phyloP scores from a whole-genome alignment of 306 rosid genomes.

The Hylodesmum podocarpum region DNA sequence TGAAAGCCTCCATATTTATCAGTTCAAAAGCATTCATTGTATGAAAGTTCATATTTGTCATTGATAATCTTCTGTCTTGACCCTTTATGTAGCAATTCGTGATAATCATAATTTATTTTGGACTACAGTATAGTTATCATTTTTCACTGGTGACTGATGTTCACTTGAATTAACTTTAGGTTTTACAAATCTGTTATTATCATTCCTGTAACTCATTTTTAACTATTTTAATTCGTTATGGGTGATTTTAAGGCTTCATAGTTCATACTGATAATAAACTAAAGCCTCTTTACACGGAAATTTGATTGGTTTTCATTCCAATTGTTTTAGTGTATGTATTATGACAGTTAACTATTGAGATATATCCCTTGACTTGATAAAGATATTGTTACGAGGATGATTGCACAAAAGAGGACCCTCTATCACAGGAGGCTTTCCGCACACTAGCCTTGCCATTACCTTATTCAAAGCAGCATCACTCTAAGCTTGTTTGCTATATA shows the following conservation, averaged over 20 bases:
- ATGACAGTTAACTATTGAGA: conserved; percentile 6
- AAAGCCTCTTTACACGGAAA: conserved; percentile 5
- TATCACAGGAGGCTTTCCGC: conserved; percentile 86
- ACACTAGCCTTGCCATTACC: conserved; percentile 81
- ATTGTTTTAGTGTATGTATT: conserved; percentile 17
- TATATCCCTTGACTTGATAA: conserved; percentile 60
- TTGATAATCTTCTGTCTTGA: not conserved
- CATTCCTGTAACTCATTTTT: conserved; percentile 10
- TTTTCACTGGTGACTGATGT: conserved; percentile 7
- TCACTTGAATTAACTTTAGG: not conserved
- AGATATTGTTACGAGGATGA: conserved; percentile 95
- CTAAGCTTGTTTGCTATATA: conserved; percentile 97
- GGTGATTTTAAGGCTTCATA: conserved; percentile 18
- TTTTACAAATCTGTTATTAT: not conserved
- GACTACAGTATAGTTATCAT: not conserved
- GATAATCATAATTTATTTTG: conserved; percentile 4
- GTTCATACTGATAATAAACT: not conserved
- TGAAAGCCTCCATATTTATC: not conserved
- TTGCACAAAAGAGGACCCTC: conserved; percentile 97
- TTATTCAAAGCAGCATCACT: conserved; percentile 89
- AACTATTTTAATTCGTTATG: not conserved
- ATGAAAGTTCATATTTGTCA: not conserved
- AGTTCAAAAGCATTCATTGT: not conserved
- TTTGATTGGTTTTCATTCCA: conserved; percentile 14
- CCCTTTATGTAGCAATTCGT: conserved; percentile 11